Evolutionary conservation across 768 basidiomycete genomes (phyloP).

Genomic region (Lactarius quietus): DNA sequence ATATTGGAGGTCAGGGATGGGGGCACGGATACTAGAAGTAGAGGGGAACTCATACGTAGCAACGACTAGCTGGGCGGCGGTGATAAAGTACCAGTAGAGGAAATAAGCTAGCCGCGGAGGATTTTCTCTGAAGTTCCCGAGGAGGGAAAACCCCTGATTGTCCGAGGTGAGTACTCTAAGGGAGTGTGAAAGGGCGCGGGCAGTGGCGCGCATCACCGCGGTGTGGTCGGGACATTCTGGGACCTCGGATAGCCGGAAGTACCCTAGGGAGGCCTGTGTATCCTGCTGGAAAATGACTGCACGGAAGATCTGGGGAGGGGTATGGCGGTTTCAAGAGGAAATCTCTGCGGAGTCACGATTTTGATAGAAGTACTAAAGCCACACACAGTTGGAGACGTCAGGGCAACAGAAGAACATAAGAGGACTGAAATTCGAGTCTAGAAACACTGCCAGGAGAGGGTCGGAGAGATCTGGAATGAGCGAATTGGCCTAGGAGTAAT

Average conservation of each 20-base stretch:
- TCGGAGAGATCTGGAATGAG: slow-evolving; percentile 64
- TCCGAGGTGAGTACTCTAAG: background rate
- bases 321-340: slow-evolving; percentile 65
- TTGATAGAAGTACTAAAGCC: slow-evolving; percentile 77
- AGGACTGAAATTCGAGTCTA: slow-evolving; percentile 80
- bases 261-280: slow-evolving; percentile 75
- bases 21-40: no score
- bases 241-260: slow-evolving; percentile 55
- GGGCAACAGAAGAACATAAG: slow-evolving; percentile 75
- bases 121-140: slow-evolving; percentile 37
- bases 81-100: slow-evolving; percentile 93
- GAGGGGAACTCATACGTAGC: slow-evolving; percentile 66
- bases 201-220: slow-evolving; percentile 30
- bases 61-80: slow-evolving; percentile 61
- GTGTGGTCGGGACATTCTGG: slow-evolving; percentile 19
- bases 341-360: slow-evolving; percentile 88
- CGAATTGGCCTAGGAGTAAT: slow-evolving; percentile 45
- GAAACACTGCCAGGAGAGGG: slow-evolving; percentile 60
- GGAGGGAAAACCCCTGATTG: slow-evolving; percentile 29
- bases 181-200: background rate
- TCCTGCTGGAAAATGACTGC: slow-evolving; percentile 86
- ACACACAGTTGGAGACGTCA: slow-evolving; percentile 72
- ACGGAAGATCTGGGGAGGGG: slow-evolving; percentile 62
- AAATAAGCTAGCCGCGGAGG: slow-evolving; percentile 47
- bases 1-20: background rate